Base-by-base conservation (phyloP, 495 filamentous ascomycete species). In the Hypoxylon lenormandii region DNA sequence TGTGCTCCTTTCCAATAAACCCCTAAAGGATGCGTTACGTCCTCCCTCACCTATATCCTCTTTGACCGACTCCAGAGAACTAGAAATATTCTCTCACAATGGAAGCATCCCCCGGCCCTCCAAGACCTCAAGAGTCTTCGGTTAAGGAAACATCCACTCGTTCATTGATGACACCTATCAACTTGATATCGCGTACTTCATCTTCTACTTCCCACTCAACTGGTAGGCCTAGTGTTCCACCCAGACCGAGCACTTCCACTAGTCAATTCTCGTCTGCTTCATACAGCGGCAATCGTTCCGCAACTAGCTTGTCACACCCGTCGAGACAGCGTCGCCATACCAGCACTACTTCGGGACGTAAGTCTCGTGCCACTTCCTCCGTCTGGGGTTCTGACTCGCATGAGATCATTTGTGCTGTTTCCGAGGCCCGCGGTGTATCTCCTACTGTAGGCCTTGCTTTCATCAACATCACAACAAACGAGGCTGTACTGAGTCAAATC, bases 401-500 rank as follows among this genome's bases (percentile, higher is more conserved):
- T 70, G 86, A 90, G 51, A 88, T 97, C 67, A 80, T 97, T 43
- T 98, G 94, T 73, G 93, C 95, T n/a, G 80, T 97, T 57, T 91
- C 90, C 64, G 95, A 99, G 78, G 92, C 90, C 50, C 90, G 91
- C 38, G 92, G 93, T 11, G 84, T 94, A 26, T 90, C 92, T 49
- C 91, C 91, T 15, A 92, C 88, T n/a, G 90, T 98, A 21, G 96
- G 94, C 6, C 81, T 98, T 50, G 92, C 95, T 13, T 92, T 94
- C 64, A 81, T 98, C 71, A 96, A 98, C 75, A 79, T 96, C 7
- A 90, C 89, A 42, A 93, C 91, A 10, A 89, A 80, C 30, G 91
- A 95, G 76, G 90, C 89, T 12, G 88, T 95, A 37, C 79, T 98
- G 11, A 96, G 92, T 75, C 93, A 97, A 71, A 93, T 97, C 56